These are phyloP conservation scores for Annona squamosa DNA, from an alignment of 164 flowering plant genomes.

Conservation along the genomic window DNA sequence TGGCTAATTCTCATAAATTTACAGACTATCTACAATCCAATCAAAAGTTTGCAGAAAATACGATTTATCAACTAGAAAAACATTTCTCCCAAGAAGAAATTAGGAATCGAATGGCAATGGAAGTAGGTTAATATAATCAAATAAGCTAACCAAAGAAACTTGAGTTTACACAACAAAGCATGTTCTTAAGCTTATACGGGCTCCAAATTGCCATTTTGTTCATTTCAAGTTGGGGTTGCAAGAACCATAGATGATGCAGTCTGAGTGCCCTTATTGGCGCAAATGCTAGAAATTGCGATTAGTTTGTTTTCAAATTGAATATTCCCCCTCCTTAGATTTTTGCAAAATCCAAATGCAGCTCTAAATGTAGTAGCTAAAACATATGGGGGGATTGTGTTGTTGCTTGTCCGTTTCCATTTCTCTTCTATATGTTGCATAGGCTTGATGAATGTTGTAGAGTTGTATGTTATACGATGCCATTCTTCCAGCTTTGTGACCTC, in stretches of 20 bases:
- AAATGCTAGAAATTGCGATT: too few species aligned
- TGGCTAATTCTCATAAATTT: background rate
- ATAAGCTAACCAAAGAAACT: background rate
- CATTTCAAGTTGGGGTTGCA: too few species aligned
- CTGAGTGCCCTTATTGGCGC: too few species aligned
- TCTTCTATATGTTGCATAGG: background rate
- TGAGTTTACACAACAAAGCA: background rate
- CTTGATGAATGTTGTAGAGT: background rate
- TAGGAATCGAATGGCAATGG: background rate
- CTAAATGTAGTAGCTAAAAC: background rate
- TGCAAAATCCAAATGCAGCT: background rate
- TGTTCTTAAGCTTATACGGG: background rate
- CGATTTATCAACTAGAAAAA: background rate
- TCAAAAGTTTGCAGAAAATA: background rate
- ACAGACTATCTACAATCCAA: background rate
- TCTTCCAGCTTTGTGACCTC: constrained; percentile 51
- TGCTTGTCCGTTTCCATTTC: background rate
- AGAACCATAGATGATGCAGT: too few species aligned
- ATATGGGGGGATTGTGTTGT: background rate
- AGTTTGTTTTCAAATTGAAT: too few species aligned
- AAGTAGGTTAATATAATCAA: too few species aligned
- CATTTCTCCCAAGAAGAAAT: too few species aligned
- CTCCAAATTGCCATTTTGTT: background rate
- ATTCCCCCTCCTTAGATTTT: too few species aligned
- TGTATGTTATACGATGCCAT: constrained; percentile 28